These are phyloP conservation scores for Trametes elegans DNA, from an alignment of 768 basidiomycete genomes.

Conservation along the genomic window DNA sequence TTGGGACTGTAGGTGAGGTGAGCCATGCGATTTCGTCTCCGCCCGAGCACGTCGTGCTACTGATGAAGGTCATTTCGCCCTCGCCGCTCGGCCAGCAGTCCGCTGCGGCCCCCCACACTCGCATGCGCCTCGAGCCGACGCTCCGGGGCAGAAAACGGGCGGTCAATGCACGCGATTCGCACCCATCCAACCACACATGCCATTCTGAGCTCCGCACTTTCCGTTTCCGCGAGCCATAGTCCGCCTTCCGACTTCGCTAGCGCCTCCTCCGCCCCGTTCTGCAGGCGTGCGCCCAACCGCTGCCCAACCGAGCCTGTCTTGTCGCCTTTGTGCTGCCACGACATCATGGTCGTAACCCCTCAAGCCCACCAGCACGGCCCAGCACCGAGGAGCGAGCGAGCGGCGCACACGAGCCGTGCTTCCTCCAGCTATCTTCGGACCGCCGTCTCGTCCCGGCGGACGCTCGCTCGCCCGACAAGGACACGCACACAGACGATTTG, in stretches of 20 bases:
- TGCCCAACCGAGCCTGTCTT: too few relatives aligned
- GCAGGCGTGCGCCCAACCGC: background rate
- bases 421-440: background rate
- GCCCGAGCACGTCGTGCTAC: background rate
- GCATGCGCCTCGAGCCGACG: too few relatives aligned
- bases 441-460: background rate
- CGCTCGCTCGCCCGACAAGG: background rate
- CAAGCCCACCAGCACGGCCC: background rate
- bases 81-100: background rate
- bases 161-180: too few relatives aligned
- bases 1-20: background rate
- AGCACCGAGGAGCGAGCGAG: too few relatives aligned
- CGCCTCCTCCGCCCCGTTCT: too few relatives aligned
- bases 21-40: constrained; percentile 13
- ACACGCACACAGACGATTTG: background rate
- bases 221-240: constrained; percentile 14
- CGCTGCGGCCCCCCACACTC: too few relatives aligned
- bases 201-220: constrained; percentile 20
- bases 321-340: background rate
- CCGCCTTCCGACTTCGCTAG: background rate
- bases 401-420: background rate
- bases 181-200: background rate
- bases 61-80: background rate
- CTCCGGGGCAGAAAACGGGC: too few relatives aligned
- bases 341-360: background rate